A percentile compares a stretch with the other conserved stretches of the same genome.
Conservation (phyloP, 139 green algal genomes). For the Micromonas commoda region DNA sequence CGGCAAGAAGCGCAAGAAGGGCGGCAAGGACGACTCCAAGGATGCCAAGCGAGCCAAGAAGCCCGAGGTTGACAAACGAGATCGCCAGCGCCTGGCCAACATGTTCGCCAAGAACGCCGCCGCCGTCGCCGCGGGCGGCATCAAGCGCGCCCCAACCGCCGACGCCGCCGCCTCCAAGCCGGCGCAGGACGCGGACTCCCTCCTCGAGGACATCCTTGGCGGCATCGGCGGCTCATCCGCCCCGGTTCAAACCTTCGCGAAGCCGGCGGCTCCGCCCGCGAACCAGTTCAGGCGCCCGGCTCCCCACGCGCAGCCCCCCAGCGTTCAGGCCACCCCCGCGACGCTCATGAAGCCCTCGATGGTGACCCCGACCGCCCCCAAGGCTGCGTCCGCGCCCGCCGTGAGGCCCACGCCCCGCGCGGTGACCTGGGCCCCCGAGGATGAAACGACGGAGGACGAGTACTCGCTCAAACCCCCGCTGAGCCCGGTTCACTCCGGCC, state of each 20-base stretch:
- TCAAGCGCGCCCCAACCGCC: background rate
- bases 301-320: no score
- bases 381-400: no score
- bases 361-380: constrained; percentile 14
- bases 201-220: constrained; percentile 73
- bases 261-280: constrained; percentile 13
- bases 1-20: constrained; percentile 32
- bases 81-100: background rate
- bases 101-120: background rate
- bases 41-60: constrained; percentile 1
- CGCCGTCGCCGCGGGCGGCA: background rate
- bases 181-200: constrained; percentile 48
- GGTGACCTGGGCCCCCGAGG: background rate
- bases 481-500: background rate
- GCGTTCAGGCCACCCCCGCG: background rate
- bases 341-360: background rate
- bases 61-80: background rate
- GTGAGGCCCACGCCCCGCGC: no score
- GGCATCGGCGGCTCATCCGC: constrained; percentile 34
- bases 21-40: constrained; percentile 6
- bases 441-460: background rate
- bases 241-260: background rate
- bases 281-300: constrained; percentile 6
- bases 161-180: background rate
- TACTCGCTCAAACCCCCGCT: background rate